These are phyloP conservation scores for Monascus purpureus DNA, from an alignment of 495 filamentous ascomycete species.

Conservation along the genomic window DNA sequence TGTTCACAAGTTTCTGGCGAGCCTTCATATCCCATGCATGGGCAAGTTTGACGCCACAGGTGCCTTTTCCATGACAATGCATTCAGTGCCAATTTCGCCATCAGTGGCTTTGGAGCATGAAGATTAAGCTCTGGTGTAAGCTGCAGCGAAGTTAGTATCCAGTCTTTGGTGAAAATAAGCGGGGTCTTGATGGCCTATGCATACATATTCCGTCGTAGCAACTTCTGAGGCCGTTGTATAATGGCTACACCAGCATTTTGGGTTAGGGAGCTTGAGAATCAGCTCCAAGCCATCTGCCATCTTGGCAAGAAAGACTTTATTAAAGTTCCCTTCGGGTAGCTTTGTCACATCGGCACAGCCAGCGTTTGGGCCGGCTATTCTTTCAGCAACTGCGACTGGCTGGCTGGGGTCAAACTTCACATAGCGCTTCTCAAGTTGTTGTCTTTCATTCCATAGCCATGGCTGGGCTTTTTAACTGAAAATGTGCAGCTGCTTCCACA, in stretches of 20 bases:
- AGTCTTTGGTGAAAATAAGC: too few relatives aligned
- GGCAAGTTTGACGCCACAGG: too few relatives aligned
- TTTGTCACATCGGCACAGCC: constrained; percentile 6
- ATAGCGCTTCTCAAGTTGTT: constrained; percentile 3
- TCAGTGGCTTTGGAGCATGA: too few relatives aligned
- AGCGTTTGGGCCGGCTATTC: constrained; percentile 1
- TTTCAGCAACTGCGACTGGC: constrained; percentile 1
- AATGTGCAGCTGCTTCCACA: too few relatives aligned
- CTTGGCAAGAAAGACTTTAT: constrained; percentile 17
- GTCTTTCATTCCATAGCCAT: constrained; percentile 7
- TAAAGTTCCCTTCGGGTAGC: constrained; percentile 18
- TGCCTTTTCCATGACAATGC: too few relatives aligned
- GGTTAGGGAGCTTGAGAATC: constrained; percentile 12
- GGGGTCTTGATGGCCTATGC: too few relatives aligned
- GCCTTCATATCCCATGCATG: too few relatives aligned
- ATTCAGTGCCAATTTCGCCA: too few relatives aligned
- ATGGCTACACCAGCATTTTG: constrained; percentile 8
- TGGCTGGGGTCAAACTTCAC: constrained; percentile 4
- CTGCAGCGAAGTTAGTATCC: too few relatives aligned
- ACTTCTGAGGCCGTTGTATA: constrained; percentile 19
- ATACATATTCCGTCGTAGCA: constrained; percentile 18
- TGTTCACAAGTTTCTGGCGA: too few relatives aligned
- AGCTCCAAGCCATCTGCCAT: constrained; percentile 14
- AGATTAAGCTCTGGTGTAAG: too few relatives aligned
- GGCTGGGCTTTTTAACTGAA: constrained; percentile 5